These are phyloP conservation scores for Starmerella sp. DNA, from an alignment of 805 yeast species.

Conservation along the genomic window DNA sequence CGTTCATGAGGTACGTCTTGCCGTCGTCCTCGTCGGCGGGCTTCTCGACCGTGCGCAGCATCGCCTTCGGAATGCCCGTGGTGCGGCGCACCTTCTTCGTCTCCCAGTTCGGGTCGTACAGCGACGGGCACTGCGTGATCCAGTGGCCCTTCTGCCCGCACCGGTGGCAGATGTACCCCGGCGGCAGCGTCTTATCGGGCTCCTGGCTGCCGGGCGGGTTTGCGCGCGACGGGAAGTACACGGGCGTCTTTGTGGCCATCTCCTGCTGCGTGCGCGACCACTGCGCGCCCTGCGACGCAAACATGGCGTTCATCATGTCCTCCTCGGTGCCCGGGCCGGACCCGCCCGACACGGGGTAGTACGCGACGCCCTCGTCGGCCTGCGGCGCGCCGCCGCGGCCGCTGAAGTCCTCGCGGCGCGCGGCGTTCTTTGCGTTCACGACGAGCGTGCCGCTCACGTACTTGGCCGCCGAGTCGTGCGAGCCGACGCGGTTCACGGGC, in stretches of 20 bases:
- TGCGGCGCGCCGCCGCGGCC: conserved; percentile 19
- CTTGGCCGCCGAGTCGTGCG: conserved; percentile 45
- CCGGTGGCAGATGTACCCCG: conserved; percentile 90
- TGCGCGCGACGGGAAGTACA: conserved; percentile 32
- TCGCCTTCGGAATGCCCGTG: conserved; percentile 94
- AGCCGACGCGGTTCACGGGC: conserved; percentile 44
- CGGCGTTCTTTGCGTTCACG: conserved; percentile 29
- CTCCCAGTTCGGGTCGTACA: conserved; percentile 85
- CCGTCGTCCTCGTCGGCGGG: conserved; percentile 47
- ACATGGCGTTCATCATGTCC: conserved; percentile 80
- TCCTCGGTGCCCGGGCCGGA: conserved; percentile 52
- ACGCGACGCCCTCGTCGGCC: conserved; percentile 10
- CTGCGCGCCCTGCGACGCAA: conserved; percentile 82
- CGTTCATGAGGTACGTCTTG: conserved; percentile 67
- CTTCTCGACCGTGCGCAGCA: conserved; percentile 73
- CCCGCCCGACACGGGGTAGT: conserved; percentile 16
- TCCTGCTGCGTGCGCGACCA: conserved; percentile 93
- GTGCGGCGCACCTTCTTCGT: conserved; percentile 84
- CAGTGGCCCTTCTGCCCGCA: conserved; percentile 95
- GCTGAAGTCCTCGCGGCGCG: conserved; percentile 28
- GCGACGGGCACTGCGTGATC: conserved; percentile 92
- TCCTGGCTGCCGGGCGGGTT: conserved; percentile 33
- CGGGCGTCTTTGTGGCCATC: conserved; percentile 74
- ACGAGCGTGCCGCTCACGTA: conserved; percentile 42
- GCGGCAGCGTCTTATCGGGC: conserved; percentile 59